A percentile compares a stretch with the other conserved stretches of the same genome.
Evolutionary conservation across 2,329 filamentous ascomycete genomes (phyloP).

Genomic region (Fusarium floridanum): DNA sequence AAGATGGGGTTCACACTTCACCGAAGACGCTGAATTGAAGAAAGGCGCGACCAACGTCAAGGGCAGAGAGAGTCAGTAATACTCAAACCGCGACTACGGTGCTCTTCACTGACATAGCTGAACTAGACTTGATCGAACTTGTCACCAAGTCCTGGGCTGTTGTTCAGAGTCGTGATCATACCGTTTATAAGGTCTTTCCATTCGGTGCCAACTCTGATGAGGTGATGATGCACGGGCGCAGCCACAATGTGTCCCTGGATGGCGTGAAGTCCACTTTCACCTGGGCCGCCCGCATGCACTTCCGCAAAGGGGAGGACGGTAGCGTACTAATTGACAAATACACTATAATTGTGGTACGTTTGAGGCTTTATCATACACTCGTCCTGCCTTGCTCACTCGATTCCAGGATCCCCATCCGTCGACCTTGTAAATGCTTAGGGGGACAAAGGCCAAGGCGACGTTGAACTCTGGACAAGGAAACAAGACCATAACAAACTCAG

Average conservation of each 20-base stretch:
- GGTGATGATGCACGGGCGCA: neutral
- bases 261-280: neutral
- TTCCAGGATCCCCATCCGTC: neutral
- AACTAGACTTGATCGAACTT: neutral
- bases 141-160: neutral
- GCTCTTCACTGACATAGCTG: neutral
- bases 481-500: neutral
- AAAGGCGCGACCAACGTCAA: neutral
- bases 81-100: neutral
- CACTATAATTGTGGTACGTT: neutral
- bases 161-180: neutral
- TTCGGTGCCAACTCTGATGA: neutral
- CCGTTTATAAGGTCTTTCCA: neutral
- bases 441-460: neutral
- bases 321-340: neutral
- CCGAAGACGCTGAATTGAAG: neutral
- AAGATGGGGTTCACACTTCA: neutral
- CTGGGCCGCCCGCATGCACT: neutral
- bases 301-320: neutral
- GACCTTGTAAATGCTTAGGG: neutral
- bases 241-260: neutral
- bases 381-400: neutral
- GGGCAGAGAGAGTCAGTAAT: neutral
- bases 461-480: neutral
- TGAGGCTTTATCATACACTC: neutral